Evolutionary conservation across 1,284 basidiomycete species (phyloP).

Genomic region (Malassezia dermatis): DNA sequence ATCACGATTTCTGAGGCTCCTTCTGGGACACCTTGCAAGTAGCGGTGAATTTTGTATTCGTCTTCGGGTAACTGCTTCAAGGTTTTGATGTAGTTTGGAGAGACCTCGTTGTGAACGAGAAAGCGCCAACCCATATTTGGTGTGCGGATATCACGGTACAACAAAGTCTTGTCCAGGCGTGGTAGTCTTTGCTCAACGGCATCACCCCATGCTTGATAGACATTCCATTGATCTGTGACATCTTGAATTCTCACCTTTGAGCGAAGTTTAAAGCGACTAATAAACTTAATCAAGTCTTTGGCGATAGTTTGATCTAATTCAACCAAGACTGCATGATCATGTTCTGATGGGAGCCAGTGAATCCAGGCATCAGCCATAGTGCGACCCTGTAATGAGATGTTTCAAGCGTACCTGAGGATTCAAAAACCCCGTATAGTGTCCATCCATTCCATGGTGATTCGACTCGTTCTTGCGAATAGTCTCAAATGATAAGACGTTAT

Average conservation of each 20-base stretch:
- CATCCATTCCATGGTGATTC: slow-evolving; percentile 47
- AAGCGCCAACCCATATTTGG: slow-evolving; percentile 32
- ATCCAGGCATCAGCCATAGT: slow-evolving; percentile 80
- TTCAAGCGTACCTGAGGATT: slow-evolving; percentile 64
- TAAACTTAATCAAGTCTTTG: slow-evolving; percentile 56
- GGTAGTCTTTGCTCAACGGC: not conserved
- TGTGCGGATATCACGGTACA: slow-evolving; percentile 21
- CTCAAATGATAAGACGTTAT: slow-evolving; percentile 50
- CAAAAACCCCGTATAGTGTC: slow-evolving; percentile 69
- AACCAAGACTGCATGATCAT: slow-evolving; percentile 56
- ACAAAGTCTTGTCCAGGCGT: not conserved
- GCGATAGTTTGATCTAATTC: slow-evolving; percentile 59
- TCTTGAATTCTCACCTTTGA: slow-evolving; percentile 72
- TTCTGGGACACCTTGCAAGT: slow-evolving; percentile 76
- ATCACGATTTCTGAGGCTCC: slow-evolving; percentile 68
- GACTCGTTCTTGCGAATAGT: slow-evolving; percentile 20
- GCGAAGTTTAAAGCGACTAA: slow-evolving; percentile 77
- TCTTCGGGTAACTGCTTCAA: not conserved
- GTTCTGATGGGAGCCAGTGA: slow-evolving; percentile 51
- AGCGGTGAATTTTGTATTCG: slow-evolving; percentile 65
- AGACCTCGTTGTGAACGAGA: slow-evolving; percentile 8
- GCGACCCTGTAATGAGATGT: slow-evolving; percentile 58
- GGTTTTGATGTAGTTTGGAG: not conserved
- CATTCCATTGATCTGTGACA: slow-evolving; percentile 63
- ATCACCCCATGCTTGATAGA: slow-evolving; percentile 68